phyloP scores from a whole-genome alignment of 169 alveolate genomes.

The Plasmodium malariae region DNA sequence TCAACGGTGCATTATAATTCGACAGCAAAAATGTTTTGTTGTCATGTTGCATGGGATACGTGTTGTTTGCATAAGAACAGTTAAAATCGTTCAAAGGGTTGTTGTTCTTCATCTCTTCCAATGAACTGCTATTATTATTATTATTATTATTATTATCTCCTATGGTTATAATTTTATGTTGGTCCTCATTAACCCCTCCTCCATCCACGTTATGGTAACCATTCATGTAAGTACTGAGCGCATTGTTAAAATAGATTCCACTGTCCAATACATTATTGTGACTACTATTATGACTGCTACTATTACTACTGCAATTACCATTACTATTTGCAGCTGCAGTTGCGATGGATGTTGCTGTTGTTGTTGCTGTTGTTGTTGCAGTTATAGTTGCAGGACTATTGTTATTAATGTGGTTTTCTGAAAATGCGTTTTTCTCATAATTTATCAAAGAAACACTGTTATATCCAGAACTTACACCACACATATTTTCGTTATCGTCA shows the following conservation, averaged over 20 bases:
- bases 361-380: neutral
- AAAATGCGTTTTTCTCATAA: neutral
- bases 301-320: neutral
- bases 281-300: neutral
- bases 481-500: neutral
- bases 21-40: neutral
- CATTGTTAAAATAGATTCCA: too few species aligned
- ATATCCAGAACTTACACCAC: neutral
- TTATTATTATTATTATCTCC: too few species aligned
- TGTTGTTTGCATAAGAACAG: neutral
- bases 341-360: neutral
- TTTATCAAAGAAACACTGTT: neutral
- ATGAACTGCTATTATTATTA: too few species aligned
- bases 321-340: too few species aligned
- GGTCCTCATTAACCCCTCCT: too few species aligned
- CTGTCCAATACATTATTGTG: too few species aligned
- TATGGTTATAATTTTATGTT: neutral
- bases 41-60: neutral
- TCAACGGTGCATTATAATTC: constrained; percentile 3
- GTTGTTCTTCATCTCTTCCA: neutral
- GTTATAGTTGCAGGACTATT: neutral
- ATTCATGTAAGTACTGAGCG: too few species aligned
- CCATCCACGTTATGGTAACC: too few species aligned
- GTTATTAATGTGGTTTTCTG: neutral
- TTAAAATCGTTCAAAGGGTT: constrained; percentile 5